Evolutionary conservation across 148 eudicot species (phyloP).

Genomic region (Pouteria glomerata): DNA sequence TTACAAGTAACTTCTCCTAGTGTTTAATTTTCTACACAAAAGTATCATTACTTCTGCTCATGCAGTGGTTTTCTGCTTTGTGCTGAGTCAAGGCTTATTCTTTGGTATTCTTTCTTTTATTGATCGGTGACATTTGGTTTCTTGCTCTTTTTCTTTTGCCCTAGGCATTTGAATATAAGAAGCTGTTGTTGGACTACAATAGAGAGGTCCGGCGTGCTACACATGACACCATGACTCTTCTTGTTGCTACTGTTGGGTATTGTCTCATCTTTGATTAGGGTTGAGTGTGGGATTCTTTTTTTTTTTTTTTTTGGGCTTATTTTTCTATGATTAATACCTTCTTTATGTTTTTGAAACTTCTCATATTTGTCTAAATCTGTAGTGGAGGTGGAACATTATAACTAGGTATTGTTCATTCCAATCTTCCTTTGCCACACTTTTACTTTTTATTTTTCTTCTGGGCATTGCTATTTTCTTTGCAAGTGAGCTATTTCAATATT

Average conservation of each 20-base stretch:
- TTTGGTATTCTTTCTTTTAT: not conserved
- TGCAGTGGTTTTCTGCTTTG: not conserved
- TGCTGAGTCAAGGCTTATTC: not conserved
- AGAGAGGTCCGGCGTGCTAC: slow-evolving; percentile 94
- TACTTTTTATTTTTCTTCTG: not conserved
- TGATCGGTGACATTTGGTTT: slow-evolving; percentile 9
- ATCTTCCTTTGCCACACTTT: too few relatives aligned
- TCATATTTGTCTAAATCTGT: not conserved
- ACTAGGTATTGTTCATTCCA: not conserved
- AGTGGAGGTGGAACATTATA: not conserved
- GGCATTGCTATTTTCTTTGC: not conserved
- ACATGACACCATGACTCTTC: slow-evolving; percentile 76
- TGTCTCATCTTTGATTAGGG: slow-evolving; percentile 21
- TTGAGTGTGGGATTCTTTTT: slow-evolving; percentile 3
- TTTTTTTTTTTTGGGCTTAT: not conserved
- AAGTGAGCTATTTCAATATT: not conserved
- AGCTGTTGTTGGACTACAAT: slow-evolving; percentile 85
- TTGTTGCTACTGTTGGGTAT: slow-evolving; percentile 67
- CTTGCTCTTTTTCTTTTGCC: slow-evolving; percentile 7
- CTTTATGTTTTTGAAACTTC: slow-evolving; percentile 3
- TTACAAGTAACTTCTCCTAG: not conserved
- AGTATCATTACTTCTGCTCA: slow-evolving; percentile 1
- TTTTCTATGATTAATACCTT: not conserved
- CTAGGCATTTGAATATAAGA: slow-evolving; percentile 91
- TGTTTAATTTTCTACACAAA: not conserved